A percentile compares a stretch with the other conserved stretches of the same genome.
Conservation (phyloP, 768 basidiomycete genomes). For the Gloeostereum incarnatum region DNA sequence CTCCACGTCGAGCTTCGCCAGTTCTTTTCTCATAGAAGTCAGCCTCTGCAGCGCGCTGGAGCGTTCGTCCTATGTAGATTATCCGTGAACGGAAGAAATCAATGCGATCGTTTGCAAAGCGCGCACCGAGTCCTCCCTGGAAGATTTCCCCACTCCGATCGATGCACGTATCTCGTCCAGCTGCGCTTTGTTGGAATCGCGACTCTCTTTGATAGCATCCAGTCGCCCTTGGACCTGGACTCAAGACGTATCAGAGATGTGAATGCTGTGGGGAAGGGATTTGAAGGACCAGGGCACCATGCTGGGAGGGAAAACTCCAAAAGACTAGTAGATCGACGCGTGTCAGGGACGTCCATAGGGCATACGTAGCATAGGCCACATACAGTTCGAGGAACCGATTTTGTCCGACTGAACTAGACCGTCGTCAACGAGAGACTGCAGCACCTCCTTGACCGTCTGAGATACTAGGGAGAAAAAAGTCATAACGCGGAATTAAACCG, state of each 20-base stretch:
- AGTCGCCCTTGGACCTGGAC: conserved; percentile 50
- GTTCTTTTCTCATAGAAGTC: conserved; percentile 34
- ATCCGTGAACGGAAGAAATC: neutral
- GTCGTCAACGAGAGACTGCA: conserved; percentile 83
- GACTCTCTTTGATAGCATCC: conserved; percentile 36
- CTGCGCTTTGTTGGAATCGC: conserved; percentile 31
- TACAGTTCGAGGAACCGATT: conserved; percentile 92
- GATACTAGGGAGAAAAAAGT: conserved; percentile 40
- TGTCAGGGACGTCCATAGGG: conserved; percentile 5
- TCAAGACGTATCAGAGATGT: neutral
- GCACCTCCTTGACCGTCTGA: conserved; percentile 86
- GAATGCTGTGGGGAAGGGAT: neutral
- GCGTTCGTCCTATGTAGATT: conserved; percentile 43
- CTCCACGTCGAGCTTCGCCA: conserved; percentile 51
- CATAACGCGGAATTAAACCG: neutral
- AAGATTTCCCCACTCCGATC: conserved; percentile 40
- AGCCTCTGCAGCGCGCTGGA: conserved; percentile 42
- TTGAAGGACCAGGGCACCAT: conserved; percentile 56
- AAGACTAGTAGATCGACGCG: conserved; percentile 59
- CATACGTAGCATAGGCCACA: conserved; percentile 17
- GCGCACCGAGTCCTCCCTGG: conserved; percentile 51
- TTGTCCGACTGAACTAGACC: conserved; percentile 83
- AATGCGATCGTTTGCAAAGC: conserved; percentile 1
- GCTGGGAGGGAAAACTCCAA: conserved; percentile 92
- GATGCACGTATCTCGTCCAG: conserved; percentile 35